Conservation (phyloP, 192 early-diverging fungal species). For the Entomortierella lignicola region DNA sequence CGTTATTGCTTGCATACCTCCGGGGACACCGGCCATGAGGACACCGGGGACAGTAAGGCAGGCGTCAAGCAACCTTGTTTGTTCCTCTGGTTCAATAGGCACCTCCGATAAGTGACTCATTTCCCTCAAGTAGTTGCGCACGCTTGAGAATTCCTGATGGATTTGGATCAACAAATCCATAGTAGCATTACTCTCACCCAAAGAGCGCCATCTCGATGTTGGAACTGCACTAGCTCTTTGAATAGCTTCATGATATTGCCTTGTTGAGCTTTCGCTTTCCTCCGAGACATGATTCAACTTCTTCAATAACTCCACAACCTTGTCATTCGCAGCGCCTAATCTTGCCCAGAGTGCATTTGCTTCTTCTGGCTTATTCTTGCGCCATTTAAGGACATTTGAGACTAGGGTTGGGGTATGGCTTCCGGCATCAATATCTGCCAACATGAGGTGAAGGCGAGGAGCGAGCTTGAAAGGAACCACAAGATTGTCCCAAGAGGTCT, state of each 20-base stretch:
- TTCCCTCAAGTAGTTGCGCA: conserved; percentile 77
- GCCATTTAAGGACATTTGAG: conserved; percentile 87
- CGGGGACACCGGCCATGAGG: conserved; percentile 94
- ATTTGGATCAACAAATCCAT: conserved; percentile 44
- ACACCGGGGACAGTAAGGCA: conserved; percentile 85
- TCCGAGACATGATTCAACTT: conserved; percentile 42
- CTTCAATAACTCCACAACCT: conserved; percentile 67
- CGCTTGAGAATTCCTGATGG: conserved; percentile 50
- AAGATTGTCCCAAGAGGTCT: conserved; percentile 73
- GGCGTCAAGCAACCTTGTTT: conserved; percentile 88
- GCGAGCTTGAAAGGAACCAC: conserved; percentile 77
- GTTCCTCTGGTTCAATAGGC: conserved; percentile 90
- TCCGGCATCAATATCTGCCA: conserved; percentile 95
- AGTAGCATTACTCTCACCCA: conserved; percentile 21
- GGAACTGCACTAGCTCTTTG: conserved; percentile 16
- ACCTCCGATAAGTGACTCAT: conserved; percentile 81
- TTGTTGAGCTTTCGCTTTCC: conserved; percentile 13
- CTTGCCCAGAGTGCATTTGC: conserved; percentile 70
- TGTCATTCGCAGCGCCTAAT: conserved; percentile 71
- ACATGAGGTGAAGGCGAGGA: conserved; percentile 73
- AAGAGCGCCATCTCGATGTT: conserved; percentile 13
- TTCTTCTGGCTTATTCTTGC: conserved; percentile 72
- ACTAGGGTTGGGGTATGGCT: conserved; percentile 95
- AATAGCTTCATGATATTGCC: conserved; percentile 61
- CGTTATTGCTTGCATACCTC: conserved; percentile 65